These are phyloP conservation scores for Cytospora mali DNA, from an alignment of 2,329 filamentous ascomycete species.

Conservation along the genomic window DNA sequence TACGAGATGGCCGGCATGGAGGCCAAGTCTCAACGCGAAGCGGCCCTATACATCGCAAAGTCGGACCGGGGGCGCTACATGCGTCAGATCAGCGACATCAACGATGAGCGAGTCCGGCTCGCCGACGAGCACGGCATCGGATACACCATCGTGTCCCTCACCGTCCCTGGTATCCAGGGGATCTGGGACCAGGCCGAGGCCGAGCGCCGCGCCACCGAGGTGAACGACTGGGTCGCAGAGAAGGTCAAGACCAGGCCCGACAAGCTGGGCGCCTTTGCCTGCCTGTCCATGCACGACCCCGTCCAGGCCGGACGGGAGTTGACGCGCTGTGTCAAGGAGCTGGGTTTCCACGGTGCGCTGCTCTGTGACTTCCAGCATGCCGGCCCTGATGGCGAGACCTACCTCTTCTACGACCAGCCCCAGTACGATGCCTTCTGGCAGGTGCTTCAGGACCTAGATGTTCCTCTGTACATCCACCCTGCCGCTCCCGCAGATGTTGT, in stretches of 20 bases:
- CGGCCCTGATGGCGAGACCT: conserved; percentile 59
- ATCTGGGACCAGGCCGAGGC: conserved; percentile 46
- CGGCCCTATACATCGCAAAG: conserved; percentile 21
- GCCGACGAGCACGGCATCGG: conserved; percentile 46
- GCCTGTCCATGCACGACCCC: conserved; percentile 57
- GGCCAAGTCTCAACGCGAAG: conserved; percentile 24
- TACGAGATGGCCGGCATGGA: conserved; percentile 22
- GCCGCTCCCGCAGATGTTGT: conserved; percentile 54
- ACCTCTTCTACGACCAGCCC: conserved; percentile 65
- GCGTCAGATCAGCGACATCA: conserved; percentile 29
- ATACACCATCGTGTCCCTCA: conserved; percentile 49
- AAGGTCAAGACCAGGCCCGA: conserved; percentile 43
- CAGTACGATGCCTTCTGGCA: conserved; percentile 66
- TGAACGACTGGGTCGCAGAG: conserved; percentile 46
- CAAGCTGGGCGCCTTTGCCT: conserved; percentile 51
- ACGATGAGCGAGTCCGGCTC: conserved; percentile 32
- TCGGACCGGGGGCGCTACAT: conserved; percentile 21
- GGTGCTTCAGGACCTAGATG: conserved; percentile 59
- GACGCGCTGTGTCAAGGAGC: conserved; percentile 54
- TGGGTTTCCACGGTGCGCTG: conserved; percentile 65
- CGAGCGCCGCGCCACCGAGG: conserved; percentile 44
- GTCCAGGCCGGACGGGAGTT: conserved; percentile 53
- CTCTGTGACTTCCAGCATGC: conserved; percentile 65
- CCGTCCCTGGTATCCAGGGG: conserved; percentile 52
- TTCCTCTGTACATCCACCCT: conserved; percentile 67